phyloP scores from a whole-genome alignment of 305 asterid species.

The Nicotiana rustica region DNA sequence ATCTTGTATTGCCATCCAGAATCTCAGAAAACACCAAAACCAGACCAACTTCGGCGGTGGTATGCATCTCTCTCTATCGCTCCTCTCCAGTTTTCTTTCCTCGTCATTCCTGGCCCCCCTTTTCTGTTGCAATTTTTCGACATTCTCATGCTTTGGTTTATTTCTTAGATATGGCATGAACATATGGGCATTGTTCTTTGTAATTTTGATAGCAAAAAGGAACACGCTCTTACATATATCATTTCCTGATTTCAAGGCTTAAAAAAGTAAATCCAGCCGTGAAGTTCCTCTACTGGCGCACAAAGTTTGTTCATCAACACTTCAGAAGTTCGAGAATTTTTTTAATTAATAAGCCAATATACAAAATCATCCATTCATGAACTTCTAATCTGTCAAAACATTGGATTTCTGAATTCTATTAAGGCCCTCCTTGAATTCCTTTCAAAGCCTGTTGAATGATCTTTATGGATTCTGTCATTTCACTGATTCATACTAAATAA shows the following conservation, averaged over 20 bases:
- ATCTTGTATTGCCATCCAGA: constrained; percentile 83
- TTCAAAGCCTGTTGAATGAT: constrained; percentile 5
- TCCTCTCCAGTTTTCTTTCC: constrained; percentile 24
- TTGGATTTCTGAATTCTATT: not conserved
- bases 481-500: not conserved
- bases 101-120: constrained; percentile 12
- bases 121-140: not conserved
- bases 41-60: constrained; percentile 71
- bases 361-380: not conserved
- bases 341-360: not conserved
- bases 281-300: not conserved
- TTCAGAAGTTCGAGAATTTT: not conserved
- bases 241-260: constrained; percentile 8
- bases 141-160: not conserved
- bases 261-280: constrained; percentile 6
- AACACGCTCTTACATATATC: constrained; percentile 16
- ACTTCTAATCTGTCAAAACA: constrained; percentile 21
- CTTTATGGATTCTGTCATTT: constrained; percentile 24
- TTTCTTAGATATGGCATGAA: not conserved
- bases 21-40: constrained; percentile 69
- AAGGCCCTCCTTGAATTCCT: not conserved
- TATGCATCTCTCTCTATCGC: constrained; percentile 36
- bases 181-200: constrained; percentile 8
- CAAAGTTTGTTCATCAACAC: constrained; percentile 8
- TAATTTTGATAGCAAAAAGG: constrained; percentile 18